phyloP scores from a whole-genome alignment of 2,329 filamentous ascomycete genomes.

The Trichoderma citrinoviride region DNA sequence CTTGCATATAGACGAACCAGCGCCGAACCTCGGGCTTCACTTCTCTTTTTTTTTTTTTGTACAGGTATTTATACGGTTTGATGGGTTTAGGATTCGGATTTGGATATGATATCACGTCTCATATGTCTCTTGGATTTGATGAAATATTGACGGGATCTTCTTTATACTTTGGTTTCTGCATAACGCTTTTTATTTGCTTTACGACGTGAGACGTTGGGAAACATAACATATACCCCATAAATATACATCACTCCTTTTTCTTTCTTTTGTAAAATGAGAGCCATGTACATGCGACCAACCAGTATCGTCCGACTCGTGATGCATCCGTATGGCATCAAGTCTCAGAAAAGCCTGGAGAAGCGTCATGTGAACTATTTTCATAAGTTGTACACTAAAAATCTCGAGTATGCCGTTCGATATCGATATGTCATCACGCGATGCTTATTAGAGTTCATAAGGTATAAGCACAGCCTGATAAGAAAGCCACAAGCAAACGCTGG shows the following conservation, averaged over 20 bases:
- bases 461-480: no score
- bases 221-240: not conserved
- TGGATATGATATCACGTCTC: not conserved
- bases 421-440: slow-evolving; percentile 8
- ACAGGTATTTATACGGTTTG: not conserved
- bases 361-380: slow-evolving; percentile 11
- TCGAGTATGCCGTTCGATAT: not conserved
- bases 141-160: not conserved
- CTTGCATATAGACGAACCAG: slow-evolving; percentile 1
- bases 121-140: not conserved
- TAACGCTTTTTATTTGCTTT: not conserved
- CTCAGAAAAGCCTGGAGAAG: not conserved
- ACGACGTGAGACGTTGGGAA: not conserved
- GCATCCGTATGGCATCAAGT: slow-evolving; percentile 8
- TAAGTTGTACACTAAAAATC: no score
- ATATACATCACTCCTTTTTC: not conserved
- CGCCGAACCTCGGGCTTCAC: not conserved
- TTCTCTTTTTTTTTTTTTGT: slow-evolving; percentile 3
- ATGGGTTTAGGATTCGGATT: not conserved
- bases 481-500: no score
- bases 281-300: not conserved
- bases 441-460: not conserved
- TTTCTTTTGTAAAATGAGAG: not conserved
- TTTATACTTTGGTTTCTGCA: not conserved
- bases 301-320: not conserved